phyloP scores from a whole-genome alignment of 352 stramenopile species.

The Phytopythium chamaehyphon region DNA sequence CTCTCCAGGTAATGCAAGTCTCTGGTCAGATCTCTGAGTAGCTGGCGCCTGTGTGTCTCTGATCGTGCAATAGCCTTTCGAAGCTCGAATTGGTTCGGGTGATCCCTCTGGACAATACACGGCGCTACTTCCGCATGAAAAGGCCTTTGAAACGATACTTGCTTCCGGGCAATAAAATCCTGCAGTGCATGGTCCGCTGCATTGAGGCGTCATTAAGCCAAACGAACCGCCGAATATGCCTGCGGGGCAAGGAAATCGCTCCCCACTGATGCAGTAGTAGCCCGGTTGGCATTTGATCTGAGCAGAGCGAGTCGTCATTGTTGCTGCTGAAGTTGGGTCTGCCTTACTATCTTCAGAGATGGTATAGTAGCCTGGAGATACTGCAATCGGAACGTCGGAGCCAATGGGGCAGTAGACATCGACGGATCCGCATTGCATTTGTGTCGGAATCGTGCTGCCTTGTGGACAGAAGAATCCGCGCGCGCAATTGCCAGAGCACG shows the following conservation, averaged over 20 bases:
- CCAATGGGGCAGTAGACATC: conserved; percentile 46
- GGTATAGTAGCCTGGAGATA: conserved; percentile 47
- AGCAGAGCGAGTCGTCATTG: conserved; percentile 19
- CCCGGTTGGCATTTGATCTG: conserved; percentile 56
- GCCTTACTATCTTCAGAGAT: conserved; percentile 8
- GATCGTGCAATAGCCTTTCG: conserved; percentile 32
- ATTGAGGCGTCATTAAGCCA: conserved; percentile 34
- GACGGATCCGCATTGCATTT: conserved; percentile 30
- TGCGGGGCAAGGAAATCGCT: conserved; percentile 32
- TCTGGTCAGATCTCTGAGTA: conserved; percentile 23
- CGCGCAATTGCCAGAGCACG: conserved; percentile 47
- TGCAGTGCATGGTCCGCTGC: conserved; percentile 47
- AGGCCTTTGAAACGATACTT: conserved; percentile 34
- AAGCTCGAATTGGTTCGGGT: conserved; percentile 10
- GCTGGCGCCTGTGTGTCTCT: conserved; percentile 1
- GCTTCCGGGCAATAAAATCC: conserved; percentile 67
- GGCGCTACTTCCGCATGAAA: conserved; percentile 24
- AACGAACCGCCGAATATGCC: conserved; percentile 49
- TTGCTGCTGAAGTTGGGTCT: conserved; percentile 7
- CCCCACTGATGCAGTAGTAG: conserved; percentile 46
- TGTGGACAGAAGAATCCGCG: conserved; percentile 55
- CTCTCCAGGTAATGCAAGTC: conserved; percentile 33
- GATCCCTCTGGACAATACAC: conserved; percentile 40
- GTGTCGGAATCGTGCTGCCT: conserved; percentile 34
- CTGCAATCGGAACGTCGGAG: conserved; percentile 26